Evolutionary conservation across 1,139 yeast species (phyloP).

Genomic region (Barnettozyma hawaiiensis): DNA sequence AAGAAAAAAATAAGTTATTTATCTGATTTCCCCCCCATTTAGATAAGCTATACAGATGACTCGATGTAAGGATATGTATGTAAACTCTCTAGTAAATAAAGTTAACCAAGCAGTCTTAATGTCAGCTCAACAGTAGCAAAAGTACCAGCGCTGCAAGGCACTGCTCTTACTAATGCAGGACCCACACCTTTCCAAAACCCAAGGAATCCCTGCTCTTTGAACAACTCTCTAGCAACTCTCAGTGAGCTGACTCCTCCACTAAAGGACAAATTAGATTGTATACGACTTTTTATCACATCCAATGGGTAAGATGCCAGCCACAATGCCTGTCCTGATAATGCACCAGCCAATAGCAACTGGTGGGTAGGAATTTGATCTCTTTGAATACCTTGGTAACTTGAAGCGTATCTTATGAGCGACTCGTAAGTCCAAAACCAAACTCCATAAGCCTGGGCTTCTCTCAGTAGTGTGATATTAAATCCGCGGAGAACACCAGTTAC

Average conservation of each 20-base stretch:
- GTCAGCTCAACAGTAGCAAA: slow-evolving; percentile 87
- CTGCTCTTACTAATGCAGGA: slow-evolving; percentile 90
- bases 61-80: too few species aligned
- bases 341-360: slow-evolving; percentile 80
- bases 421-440: slow-evolving; percentile 78
- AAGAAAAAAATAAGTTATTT: not conserved
- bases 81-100: too few species aligned
- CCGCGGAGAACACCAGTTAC: slow-evolving; percentile 85
- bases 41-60: too few species aligned
- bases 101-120: slow-evolving; percentile 48
- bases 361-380: slow-evolving; percentile 34
- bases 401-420: slow-evolving; percentile 43
- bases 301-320: slow-evolving; percentile 82
- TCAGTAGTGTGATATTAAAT: slow-evolving; percentile 47
- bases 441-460: slow-evolving; percentile 80
- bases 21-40: too few species aligned
- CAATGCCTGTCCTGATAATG: slow-evolving; percentile 78
- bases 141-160: slow-evolving; percentile 95
- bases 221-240: slow-evolving; percentile 51
- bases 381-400: slow-evolving; percentile 39
- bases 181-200: slow-evolving; percentile 86
- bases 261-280: slow-evolving; percentile 66
- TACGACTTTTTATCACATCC: slow-evolving; percentile 77
- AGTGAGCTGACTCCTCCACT: slow-evolving; percentile 38
- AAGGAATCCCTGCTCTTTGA: slow-evolving; percentile 50